These are phyloP conservation scores for Brassica napus DNA, from an alignment of 345 rosid species.

Conservation along the genomic window DNA sequence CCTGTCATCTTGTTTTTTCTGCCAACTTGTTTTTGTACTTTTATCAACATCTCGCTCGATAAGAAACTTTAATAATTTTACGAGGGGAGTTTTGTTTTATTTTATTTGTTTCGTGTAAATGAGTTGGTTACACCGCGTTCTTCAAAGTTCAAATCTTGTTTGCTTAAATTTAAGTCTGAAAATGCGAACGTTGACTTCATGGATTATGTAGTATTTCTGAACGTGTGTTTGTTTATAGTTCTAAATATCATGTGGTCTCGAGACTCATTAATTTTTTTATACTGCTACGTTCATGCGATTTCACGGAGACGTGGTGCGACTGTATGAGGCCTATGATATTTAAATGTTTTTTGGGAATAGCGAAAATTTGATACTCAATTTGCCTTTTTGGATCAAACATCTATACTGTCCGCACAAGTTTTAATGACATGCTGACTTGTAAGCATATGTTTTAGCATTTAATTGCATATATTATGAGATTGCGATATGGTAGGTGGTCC, in stretches of 20 bases:
- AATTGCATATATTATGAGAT: constrained; percentile 11
- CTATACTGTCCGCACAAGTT: constrained; percentile 23
- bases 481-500: constrained; percentile 30
- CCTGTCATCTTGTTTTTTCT: constrained; percentile 31
- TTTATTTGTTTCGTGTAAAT: neutral
- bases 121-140: constrained; percentile 25
- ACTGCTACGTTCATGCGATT: neutral
- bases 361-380: constrained; percentile 1
- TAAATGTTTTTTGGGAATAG: neutral
- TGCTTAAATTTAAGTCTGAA: neutral
- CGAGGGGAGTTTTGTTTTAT: neutral
- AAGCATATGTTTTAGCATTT: constrained; percentile 21
- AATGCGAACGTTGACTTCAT: neutral
- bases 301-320: neutral
- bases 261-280: neutral
- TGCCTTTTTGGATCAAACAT: constrained; percentile 29
- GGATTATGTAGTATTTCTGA: neutral
- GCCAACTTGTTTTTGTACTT: constrained; percentile 26
- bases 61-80: neutral
- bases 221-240: neutral
- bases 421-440: constrained; percentile 15
- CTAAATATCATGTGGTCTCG: constrained; percentile 3
- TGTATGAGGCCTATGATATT: neutral
- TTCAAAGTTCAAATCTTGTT: neutral
- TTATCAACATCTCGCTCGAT: constrained; percentile 11